Evolutionary conservation across 202 grass and related monocot genomes (phyloP).

Genomic region (Setaria italica): DNA sequence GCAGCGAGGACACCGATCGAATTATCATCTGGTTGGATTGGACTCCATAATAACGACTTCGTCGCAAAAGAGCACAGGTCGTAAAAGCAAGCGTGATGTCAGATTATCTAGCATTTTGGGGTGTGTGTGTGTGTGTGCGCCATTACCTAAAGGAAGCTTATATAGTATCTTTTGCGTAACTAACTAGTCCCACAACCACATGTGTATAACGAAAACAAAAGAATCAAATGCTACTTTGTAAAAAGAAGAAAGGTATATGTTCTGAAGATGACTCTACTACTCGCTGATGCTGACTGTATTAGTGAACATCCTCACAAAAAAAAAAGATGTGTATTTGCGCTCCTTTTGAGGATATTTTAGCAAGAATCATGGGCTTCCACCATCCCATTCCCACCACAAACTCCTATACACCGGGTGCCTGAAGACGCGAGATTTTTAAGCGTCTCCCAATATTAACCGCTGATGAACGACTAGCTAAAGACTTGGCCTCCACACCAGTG

Average conservation of each 20-base stretch:
- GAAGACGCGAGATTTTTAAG: not conserved
- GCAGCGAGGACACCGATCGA: not conserved
- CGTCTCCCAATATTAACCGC: not conserved
- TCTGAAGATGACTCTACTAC: not conserved
- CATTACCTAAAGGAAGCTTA: not conserved
- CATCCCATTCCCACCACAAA: not conserved
- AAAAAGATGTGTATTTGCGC: not conserved
- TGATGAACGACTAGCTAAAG: not conserved
- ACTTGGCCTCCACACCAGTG: not conserved
- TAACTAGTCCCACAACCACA: not conserved
- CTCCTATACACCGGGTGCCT: no score
- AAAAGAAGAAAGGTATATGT: not conserved
- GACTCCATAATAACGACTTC: not conserved
- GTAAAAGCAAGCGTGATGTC: slow-evolving; percentile 14
- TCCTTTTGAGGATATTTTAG: not conserved
- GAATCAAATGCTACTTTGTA: not conserved
- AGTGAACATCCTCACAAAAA: not conserved
- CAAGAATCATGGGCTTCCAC: not conserved
- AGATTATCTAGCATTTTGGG: not conserved
- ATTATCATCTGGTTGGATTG: not conserved
- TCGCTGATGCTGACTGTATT: not conserved
- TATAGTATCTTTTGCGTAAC: not conserved
- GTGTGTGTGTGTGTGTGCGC: not conserved
- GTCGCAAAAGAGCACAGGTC: slow-evolving; percentile 1
- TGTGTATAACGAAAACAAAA: not conserved